Evolutionary conservation across 1,284 basidiomycete genomes (phyloP).

Genomic region (Rhodotorula sp.): DNA sequence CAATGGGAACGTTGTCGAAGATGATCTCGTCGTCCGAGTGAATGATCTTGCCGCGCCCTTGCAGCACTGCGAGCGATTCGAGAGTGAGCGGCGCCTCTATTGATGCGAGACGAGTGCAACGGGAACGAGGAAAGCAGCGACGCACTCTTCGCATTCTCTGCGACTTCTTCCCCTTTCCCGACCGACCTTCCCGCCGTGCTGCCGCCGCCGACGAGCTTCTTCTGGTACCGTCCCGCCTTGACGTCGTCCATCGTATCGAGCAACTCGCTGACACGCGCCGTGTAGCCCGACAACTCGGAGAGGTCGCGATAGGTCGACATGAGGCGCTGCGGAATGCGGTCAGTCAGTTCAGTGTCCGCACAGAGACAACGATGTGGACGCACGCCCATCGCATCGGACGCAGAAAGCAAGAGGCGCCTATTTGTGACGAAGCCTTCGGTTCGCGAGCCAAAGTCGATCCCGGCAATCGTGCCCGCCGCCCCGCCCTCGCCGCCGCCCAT

Average conservation of each 20-base stretch:
- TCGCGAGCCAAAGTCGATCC: slow-evolving; percentile 71
- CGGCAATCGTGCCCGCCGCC: not conserved
- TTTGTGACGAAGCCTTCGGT: slow-evolving; percentile 83
- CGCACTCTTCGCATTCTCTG: slow-evolving; percentile 71
- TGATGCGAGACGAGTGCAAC: no score
- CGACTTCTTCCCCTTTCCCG: slow-evolving; percentile 11
- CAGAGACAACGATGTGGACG: not conserved
- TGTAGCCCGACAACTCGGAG: slow-evolving; percentile 93
- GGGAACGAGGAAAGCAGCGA: slow-evolving; percentile 20
- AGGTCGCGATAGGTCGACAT: slow-evolving; percentile 93
- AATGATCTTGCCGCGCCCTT: slow-evolving; percentile 73
- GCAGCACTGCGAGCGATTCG: slow-evolving; percentile 62
- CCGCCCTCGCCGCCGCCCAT: not conserved
- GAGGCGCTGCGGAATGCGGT: slow-evolving; percentile 49
- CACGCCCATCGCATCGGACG: slow-evolving; percentile 60
- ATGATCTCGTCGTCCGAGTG: slow-evolving; percentile 79
- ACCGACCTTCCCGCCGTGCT: slow-evolving; percentile 57
- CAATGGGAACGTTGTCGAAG: slow-evolving; percentile 90
- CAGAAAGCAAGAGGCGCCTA: slow-evolving; percentile 74
- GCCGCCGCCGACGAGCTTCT: slow-evolving; percentile 71
- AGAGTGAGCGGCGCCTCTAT: not conserved
- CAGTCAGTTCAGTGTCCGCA: no score
- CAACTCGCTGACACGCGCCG: slow-evolving; percentile 82
- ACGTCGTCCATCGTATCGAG: slow-evolving; percentile 91
- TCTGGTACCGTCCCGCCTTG: slow-evolving; percentile 80